Conservation (phyloP, 345 rosid genomes). For the Dimocarpus longan region DNA sequence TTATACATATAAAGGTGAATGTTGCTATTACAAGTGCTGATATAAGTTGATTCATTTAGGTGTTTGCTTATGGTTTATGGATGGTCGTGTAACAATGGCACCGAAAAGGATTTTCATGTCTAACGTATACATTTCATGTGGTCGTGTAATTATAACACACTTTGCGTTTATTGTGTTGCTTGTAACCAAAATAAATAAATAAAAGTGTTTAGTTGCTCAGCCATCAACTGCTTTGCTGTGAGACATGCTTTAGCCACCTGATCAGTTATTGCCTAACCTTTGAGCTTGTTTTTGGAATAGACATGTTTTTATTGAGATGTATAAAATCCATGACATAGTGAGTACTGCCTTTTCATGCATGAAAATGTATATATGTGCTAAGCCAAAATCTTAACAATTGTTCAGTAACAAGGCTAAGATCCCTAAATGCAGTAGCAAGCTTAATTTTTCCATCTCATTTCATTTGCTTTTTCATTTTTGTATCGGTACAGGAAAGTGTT, state of each 20-base stretch:
- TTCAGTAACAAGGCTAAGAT: background rate
- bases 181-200: background rate
- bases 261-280: background rate
- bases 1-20: too few species aligned
- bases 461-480: background rate
- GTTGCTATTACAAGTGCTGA: too few species aligned
- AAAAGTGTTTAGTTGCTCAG: background rate
- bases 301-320: background rate
- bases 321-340: background rate
- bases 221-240: background rate
- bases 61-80: too few species aligned
- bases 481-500: background rate
- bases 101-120: background rate
- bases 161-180: background rate
- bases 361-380: too few species aligned
- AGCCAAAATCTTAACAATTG: background rate
- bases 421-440: background rate
- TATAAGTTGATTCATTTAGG: too few species aligned
- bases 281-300: background rate
- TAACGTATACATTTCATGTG: too few species aligned
- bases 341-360: too few species aligned
- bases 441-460: background rate
- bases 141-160: too few species aligned
- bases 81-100: slow-evolving; percentile 1
- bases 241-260: background rate